Percentiles rank a stretch among this genome's conserved stretches.
These are phyloP conservation scores for Coccinonectria pachysandricola DNA, from an alignment of 2,329 filamentous ascomycete genomes.

Conservation along the genomic window DNA sequence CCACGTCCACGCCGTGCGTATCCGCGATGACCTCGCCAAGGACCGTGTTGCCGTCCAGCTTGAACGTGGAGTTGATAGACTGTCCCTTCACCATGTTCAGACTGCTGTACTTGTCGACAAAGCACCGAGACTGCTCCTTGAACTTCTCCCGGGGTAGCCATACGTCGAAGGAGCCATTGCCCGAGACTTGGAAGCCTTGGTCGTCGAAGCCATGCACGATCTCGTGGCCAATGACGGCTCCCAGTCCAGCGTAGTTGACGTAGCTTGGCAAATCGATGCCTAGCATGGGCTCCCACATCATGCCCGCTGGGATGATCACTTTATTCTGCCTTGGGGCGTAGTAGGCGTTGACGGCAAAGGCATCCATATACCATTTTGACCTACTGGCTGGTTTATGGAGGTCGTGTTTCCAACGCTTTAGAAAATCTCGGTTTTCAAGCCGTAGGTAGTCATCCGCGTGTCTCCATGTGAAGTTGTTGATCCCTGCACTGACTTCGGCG, in stretches of 20 bases:
- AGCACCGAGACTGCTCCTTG: background rate
- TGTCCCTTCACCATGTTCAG: background rate
- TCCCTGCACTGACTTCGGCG: slow-evolving; percentile 1
- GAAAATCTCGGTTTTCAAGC: slow-evolving; percentile 5
- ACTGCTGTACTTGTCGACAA: background rate
- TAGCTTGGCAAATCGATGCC: background rate
- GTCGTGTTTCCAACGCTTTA: slow-evolving; percentile 3
- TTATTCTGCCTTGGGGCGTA: background rate
- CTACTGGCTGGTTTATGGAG: slow-evolving; percentile 1
- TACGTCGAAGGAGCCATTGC: background rate
- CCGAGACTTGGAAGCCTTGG: background rate
- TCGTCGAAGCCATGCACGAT: background rate
- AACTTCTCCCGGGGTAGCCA: background rate
- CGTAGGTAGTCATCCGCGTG: slow-evolving; percentile 9
- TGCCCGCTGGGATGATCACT: background rate
- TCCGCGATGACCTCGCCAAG: background rate
- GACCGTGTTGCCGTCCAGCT: background rate
- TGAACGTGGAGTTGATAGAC: background rate
- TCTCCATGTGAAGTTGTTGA: slow-evolving; percentile 2
- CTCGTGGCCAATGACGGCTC: background rate
- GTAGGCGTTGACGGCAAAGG: slow-evolving; percentile 1
- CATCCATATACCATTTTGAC: slow-evolving; percentile 2
- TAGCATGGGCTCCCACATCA: background rate
- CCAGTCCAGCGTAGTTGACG: background rate
- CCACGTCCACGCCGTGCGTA: slow-evolving; percentile 19